Evolutionary conservation across 2,329 filamentous ascomycete genomes (phyloP), one percentile per base, ranked within the genome.

Genomic region (Alternaria angustiovoidea): DNA sequence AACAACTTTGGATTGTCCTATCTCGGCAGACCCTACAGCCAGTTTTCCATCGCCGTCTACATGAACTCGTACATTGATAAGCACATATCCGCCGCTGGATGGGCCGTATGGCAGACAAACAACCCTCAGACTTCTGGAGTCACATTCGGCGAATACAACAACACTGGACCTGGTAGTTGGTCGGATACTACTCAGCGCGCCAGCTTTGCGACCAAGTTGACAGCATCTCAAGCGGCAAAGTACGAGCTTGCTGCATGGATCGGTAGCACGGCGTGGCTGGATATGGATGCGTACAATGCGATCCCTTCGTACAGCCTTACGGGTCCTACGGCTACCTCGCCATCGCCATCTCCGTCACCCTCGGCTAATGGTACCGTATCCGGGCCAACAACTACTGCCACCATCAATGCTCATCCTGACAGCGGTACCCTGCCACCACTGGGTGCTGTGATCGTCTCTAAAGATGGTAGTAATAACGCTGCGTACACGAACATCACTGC

Each of bases 1-100:
- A 61, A 46, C 24, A 56, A 57, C 0, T 64, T 59, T 18, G 77
- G 76, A 3, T 63, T 75, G 2, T 73, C 62, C 14, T 85, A 81
- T 54, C 78, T 86, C 16, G 84, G 84, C 3, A 78, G 84, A 1
- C 84, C 84, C 22, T 86, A 70, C 56, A 69, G 64, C 7, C 46
- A 70, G 18, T 76, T 70, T 52, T 74, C 75, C 16, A 65, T 70
- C 20, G 75, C 72, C n/a, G 67, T 78, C 1, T 78, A 77, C 56
- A 74, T 72, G 68, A 77, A 77, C 56, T 77, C 73, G 5, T 78
- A 72, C 42, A 61, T 78, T 7, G 75, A 77, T 38, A 72, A 74
- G 57, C 70, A 77, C n/a, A 78, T 78, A 55, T 68, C 66, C 32
- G 52, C 64, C 8, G 70, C 66, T 47, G 76, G 75, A 3, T 80